Evolutionary conservation across 2,329 filamentous ascomycete genomes (phyloP), one percentile per base, ranked within the genome.

Genomic region (Mariannaea sp.): DNA sequence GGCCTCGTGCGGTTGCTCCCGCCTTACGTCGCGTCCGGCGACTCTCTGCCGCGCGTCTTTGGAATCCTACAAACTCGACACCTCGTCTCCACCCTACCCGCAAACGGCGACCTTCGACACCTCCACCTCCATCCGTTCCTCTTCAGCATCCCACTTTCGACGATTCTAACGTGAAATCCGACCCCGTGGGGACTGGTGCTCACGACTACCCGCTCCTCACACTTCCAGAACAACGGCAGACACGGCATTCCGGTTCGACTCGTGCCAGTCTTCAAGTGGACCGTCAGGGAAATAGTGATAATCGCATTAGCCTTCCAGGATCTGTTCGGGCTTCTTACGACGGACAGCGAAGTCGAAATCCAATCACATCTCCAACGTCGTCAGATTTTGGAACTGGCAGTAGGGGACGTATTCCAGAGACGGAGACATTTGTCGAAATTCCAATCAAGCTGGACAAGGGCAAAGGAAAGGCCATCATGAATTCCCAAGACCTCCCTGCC

Each of bases 41-140:
- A 24, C 71, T 76, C 24, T 73, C 75, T 4, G 73, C 79, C 17
- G 76, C 77, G 39, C 79, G 80, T 29, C 79, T 84, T 59, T 84
- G 82, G 82, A 84, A 84, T 62, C 82, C 82, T 19, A 80, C 80
- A 53, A 84, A 84, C 65, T 84, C 80, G 20, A 84, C 81, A 2
- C 81, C 80, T 38, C 75, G 80, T 53, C 61, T 68, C 48, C 58
- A 72, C 49, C 65, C 59, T 19, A 51, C 53, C 40, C 65, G 75
- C 49, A 73, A 68, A 55, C 77, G 80, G 50, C 79, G 79, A 20
- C 75, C 75, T 13, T 84, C 81, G 12, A 79, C 79, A 13, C 81
- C 82, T 13, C 78, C 78, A 5, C 79, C 77, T 30, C 80, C 81
- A 9, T 62, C 78, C 5, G 68, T 84, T 7, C 80, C 79, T 12